Evolutionary conservation across 2,329 filamentous ascomycete genomes (phyloP), one percentile per base, ranked within the genome.

Genomic region (Fusarium sp.): DNA sequence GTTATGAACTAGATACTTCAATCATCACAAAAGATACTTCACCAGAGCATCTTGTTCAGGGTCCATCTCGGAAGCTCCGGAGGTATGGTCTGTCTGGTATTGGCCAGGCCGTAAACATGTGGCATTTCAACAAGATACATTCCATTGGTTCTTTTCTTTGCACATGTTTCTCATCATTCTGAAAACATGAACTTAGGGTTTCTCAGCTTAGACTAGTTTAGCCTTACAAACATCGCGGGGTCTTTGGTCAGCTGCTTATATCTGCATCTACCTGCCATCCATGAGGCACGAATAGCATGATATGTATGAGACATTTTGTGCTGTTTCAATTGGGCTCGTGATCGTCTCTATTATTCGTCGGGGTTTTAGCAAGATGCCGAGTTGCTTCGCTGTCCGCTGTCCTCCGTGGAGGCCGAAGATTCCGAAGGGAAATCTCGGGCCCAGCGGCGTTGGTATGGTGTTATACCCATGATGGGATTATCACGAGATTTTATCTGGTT

Each of bases 41-140:
- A 14, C 8, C 45, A n/a, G 20, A 49, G 17, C 25, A 36, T 45
- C 27, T 48, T 14, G 23, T 18, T 27, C 36, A 35, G 37, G 46
- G 46, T 42, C 33, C 58, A 35, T 45, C 42, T 51, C 66, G 66
- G 66, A 68, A 66, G 66, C 61, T n/a, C 46, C 66, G 66, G 66
- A 58, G 14, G 25, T 45, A 37, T 35, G 37, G 23, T 35, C 36
- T 23, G 18, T n/a, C 25, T 43, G 36, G 25, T 29, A 67, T 64
- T 65, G 60, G 65, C 31, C 41, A 48, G 31, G 31, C 23, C 50
- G 27, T 60, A 40, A 61, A 40, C 53, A 52, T 64, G 46, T 59
- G 59, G 60, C 58, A 42, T 42, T 63, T 27, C 13, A 37, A 40
- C 15, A 41, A 37, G 18, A 39, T 27, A 5, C 17, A n/a, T 20